phyloP scores from a whole-genome alignment of 192 early-diverging fungal species.

The Podila epigama region DNA sequence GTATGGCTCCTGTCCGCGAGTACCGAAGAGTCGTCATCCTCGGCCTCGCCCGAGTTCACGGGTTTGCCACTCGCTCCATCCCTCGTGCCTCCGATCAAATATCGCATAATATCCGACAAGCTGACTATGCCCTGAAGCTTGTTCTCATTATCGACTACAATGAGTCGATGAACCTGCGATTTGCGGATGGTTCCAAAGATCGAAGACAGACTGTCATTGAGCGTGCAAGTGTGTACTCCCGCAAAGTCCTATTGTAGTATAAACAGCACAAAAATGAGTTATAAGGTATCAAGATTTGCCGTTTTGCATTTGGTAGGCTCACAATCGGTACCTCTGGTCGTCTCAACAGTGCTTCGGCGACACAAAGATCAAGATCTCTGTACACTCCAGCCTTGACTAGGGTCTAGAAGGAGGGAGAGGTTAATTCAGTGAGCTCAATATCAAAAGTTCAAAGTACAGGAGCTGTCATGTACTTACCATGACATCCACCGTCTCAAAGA shows the following conservation, averaged over 20 bases:
- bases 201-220: constrained; percentile 86
- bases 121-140: constrained; percentile 84
- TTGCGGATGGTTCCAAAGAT: constrained; percentile 90
- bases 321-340: constrained; percentile 77
- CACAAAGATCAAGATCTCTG: constrained; percentile 84
- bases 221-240: constrained; percentile 92
- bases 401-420: constrained; percentile 45
- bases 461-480: constrained; percentile 84
- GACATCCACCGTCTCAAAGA: constrained; percentile 97
- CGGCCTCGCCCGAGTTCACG: not conserved
- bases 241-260: constrained; percentile 76
- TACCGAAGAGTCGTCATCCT: not conserved
- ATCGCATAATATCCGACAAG: constrained; percentile 83
- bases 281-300: too few relatives aligned
- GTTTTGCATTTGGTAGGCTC: too few relatives aligned
- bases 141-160: constrained; percentile 87
- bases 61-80: not conserved
- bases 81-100: constrained; percentile 52
- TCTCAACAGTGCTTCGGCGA: constrained; percentile 82
- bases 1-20: not conserved
- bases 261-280: constrained; percentile 47
- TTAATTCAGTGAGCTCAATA: not conserved
- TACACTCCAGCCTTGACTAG: constrained; percentile 74
- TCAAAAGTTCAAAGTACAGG: too few relatives aligned
- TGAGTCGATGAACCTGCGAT: constrained; percentile 87